These are phyloP conservation scores for Rhodotorula taiwanensis DNA, from an alignment of 768 basidiomycete genomes.

Conservation along the genomic window DNA sequence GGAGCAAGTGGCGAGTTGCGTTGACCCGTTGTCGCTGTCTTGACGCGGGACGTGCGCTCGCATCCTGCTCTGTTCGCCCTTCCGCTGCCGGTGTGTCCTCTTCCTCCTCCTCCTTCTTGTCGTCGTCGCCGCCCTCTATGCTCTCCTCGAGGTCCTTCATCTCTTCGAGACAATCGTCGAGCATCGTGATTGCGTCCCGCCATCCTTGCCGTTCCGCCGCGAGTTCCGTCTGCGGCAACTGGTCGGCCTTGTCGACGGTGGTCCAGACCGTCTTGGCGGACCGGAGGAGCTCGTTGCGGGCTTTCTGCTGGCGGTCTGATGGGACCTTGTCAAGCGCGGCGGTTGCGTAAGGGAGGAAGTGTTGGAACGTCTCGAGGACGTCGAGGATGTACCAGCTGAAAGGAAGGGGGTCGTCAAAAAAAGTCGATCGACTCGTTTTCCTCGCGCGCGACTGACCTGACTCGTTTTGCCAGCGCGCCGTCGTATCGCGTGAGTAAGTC, in stretches of 20 bases:
- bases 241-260: background rate
- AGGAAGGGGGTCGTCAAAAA: background rate
- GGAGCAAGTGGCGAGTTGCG: conserved; percentile 11
- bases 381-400: conserved; percentile 19
- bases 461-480: conserved; percentile 3
- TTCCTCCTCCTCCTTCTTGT: background rate
- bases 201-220: conserved; percentile 19
- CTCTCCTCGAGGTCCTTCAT: conserved; percentile 8
- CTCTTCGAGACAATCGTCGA: conserved; percentile 28
- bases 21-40: background rate
- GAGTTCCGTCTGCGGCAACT: conserved; percentile 6
- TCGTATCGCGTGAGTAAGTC: background rate
- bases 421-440: background rate
- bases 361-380: conserved; percentile 14
- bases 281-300: conserved; percentile 1
- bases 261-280: conserved; percentile 15
- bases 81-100: background rate
- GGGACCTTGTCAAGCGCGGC: background rate
- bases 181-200: conserved; percentile 8
- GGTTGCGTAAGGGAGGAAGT: conserved; percentile 1
- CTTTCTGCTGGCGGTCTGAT: background rate
- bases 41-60: background rate
- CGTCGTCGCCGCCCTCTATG: background rate
- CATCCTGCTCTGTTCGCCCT: background rate
- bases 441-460: conserved; percentile 3